Evolutionary conservation across 176 grass and related monocot genomes (phyloP).

Genomic region (Oryza punctata): DNA sequence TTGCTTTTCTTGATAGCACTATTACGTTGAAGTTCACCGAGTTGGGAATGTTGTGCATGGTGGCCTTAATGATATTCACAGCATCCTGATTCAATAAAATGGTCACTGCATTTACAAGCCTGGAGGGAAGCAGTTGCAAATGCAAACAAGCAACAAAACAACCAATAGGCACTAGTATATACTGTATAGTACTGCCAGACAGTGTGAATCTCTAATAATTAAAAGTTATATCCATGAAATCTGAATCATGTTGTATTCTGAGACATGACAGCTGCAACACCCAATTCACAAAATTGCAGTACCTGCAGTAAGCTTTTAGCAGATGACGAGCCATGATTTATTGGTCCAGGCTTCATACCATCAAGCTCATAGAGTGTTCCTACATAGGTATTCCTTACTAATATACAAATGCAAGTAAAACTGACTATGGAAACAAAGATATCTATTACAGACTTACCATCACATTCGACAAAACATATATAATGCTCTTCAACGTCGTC

Average conservation of each 20-base stretch:
- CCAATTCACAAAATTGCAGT: neutral
- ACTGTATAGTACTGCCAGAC: neutral
- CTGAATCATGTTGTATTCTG: neutral
- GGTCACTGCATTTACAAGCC: neutral
- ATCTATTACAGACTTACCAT: constrained; percentile 14
- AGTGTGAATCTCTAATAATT: neutral
- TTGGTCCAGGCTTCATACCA: constrained; percentile 46
- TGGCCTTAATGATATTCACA: constrained; percentile 41
- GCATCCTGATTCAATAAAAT: constrained; percentile 38
- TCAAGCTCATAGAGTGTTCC: constrained; percentile 51
- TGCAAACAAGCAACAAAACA: neutral
- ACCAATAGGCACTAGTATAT: neutral
- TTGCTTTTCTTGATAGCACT: constrained; percentile 32
- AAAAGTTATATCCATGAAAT: neutral
- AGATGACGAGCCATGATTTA: constrained; percentile 27
- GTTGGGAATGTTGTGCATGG: constrained; percentile 39
- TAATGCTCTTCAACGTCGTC: constrained; percentile 48
- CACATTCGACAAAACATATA: constrained; percentile 30
- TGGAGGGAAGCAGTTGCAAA: neutral
- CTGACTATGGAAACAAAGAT: neutral
- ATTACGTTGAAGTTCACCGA: constrained; percentile 45
- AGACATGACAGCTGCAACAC: neutral
- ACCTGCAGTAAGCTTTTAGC: constrained; percentile 48
- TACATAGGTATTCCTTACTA: constrained; percentile 4
- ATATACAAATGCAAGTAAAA: neutral